These are phyloP conservation scores for Nakataea oryzae DNA, from an alignment of 2,329 filamentous ascomycete genomes.

Conservation along the genomic window DNA sequence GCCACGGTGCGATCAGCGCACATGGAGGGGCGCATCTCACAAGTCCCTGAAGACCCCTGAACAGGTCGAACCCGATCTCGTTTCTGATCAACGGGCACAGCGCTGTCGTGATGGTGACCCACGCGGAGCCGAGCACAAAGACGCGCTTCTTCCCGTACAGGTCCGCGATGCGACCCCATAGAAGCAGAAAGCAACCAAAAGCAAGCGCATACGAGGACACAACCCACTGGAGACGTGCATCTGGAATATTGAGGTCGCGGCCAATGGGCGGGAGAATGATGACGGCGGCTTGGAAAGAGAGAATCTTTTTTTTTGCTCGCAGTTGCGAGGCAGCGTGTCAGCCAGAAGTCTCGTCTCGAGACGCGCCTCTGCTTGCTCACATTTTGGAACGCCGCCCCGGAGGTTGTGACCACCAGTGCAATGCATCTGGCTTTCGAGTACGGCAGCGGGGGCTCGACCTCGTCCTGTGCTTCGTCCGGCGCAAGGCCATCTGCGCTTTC, in stretches of 20 bases:
- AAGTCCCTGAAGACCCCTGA: conserved; percentile 56
- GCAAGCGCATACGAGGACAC: conserved; percentile 55
- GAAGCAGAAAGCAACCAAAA: conserved; percentile 56
- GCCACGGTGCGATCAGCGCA: background rate
- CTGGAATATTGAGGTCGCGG: conserved; percentile 42
- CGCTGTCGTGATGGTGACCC: conserved; percentile 48
- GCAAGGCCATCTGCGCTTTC: background rate
- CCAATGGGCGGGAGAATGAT: conserved; percentile 55
- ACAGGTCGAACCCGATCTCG: conserved; percentile 58
- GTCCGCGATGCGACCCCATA: conserved; percentile 59
- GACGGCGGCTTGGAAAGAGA: conserved; percentile 47
- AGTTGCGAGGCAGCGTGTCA: background rate
- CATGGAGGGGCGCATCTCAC: conserved; percentile 15
- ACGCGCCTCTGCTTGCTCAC: conserved; percentile 17
- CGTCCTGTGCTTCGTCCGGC: background rate
- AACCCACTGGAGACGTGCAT: conserved; percentile 53
- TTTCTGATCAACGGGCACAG: conserved; percentile 53
- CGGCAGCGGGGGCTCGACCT: conserved; percentile 6
- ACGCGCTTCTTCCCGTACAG: conserved; percentile 56
- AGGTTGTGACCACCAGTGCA: conserved; percentile 41
- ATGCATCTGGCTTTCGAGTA: conserved; percentile 40
- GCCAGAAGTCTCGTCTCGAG: background rate
- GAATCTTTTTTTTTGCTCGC: conserved; percentile 11
- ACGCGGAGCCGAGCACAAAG: conserved; percentile 53
- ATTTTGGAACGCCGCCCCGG: conserved; percentile 46